Base-by-base conservation (phyloP, 352 stramenopile species). In the Phytophthora boehmeriae region DNA sequence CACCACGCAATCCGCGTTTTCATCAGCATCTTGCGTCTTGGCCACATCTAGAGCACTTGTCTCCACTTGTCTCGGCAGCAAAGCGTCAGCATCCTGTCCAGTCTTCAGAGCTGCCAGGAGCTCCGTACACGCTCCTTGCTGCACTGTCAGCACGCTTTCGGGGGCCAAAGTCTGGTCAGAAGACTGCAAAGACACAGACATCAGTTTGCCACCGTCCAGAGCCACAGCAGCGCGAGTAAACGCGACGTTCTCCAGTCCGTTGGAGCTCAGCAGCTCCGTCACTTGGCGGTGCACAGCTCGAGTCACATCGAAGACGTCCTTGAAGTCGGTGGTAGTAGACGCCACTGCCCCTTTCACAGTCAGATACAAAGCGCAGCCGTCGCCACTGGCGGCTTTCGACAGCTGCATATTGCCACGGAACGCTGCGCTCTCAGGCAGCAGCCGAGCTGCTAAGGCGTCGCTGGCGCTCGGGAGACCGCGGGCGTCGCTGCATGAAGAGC, bases 331-430 rank as follows among this genome's bases (percentile, higher is more conserved):
- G 25, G 34, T 20, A 39, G 43, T 32, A 35, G 41, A 11, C 5
- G 43, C 45, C 0, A 73, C 48, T 6, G 55, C 58, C 10, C 68
- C 68, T 23, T 74, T 74, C 35, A 81, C 44, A 13, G 47, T 59
- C 43, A 81, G 20, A 52, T 78, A 73, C 51, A 81, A 35, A 23
- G 61, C 58, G n/a, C 73, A 81, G 30, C 73, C 68, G 19, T 64
- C 59, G 16, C 62, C 62, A 17, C 48, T 67, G 2, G 68, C 57
- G 16, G 68, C 68, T 22, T 71, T 81, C 47, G 73, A 66, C 36
- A 81, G 58, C 51, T 78, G 68, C 55, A 76, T 38, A 22, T 76
- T 73, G 56, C 72, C 68, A 42, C 66, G 72, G 52, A 78, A 80
- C 4, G 45, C 17, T 35, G 52, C 52, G 43, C 10, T 51, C 6